A percentile compares a stretch with the other conserved stretches of the same genome.
These are phyloP conservation scores for Lactarius psammicola DNA, from an alignment of 768 basidiomycete genomes.

Conservation along the genomic window DNA sequence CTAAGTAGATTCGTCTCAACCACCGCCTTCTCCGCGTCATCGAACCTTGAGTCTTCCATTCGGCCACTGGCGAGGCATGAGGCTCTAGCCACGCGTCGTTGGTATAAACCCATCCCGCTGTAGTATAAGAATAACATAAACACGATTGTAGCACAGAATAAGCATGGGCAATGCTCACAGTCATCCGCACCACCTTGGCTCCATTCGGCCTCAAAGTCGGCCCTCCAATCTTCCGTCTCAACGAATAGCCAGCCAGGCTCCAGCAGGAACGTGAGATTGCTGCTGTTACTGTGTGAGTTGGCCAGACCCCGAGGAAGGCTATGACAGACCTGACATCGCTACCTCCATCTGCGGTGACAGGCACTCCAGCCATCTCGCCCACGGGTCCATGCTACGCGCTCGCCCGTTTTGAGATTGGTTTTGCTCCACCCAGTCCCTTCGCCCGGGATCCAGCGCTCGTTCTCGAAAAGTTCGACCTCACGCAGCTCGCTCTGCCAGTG, in stretches of 20 bases:
- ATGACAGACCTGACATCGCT: slow-evolving; percentile 63
- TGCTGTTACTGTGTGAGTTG: slow-evolving; percentile 44
- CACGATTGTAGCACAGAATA: slow-evolving; percentile 20
- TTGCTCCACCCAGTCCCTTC: slow-evolving; percentile 41
- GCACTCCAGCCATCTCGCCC: slow-evolving; percentile 71
- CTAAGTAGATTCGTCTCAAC: slow-evolving; percentile 62
- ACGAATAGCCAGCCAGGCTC: slow-evolving; percentile 72
- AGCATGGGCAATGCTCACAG: slow-evolving; percentile 31
- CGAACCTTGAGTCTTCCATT: slow-evolving; percentile 42
- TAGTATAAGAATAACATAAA: slow-evolving; percentile 6
- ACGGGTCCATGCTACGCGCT: slow-evolving; percentile 67
- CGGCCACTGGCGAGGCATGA: slow-evolving; percentile 40
- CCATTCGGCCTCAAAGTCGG: slow-evolving; percentile 63
- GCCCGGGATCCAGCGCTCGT: slow-evolving; percentile 55
- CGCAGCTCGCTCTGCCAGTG: slow-evolving; percentile 65
- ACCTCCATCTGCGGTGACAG: slow-evolving; percentile 42
- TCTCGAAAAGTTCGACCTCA: slow-evolving; percentile 78
- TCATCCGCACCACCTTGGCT: slow-evolving; percentile 40
- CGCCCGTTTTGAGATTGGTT: slow-evolving; percentile 39
- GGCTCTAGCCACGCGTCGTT: slow-evolving; percentile 72
- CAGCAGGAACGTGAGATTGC: slow-evolving; percentile 79
- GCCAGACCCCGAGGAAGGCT: slow-evolving; percentile 12
- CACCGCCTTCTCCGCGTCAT: slow-evolving; percentile 70
- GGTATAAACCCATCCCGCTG: slow-evolving; percentile 81
- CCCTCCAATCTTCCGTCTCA: slow-evolving; percentile 74